Percentiles rank a stretch among this genome's conserved stretches.
Conservation (phyloP, 2,329 filamentous ascomycete species). For the Scedosporium apiospermum region DNA sequence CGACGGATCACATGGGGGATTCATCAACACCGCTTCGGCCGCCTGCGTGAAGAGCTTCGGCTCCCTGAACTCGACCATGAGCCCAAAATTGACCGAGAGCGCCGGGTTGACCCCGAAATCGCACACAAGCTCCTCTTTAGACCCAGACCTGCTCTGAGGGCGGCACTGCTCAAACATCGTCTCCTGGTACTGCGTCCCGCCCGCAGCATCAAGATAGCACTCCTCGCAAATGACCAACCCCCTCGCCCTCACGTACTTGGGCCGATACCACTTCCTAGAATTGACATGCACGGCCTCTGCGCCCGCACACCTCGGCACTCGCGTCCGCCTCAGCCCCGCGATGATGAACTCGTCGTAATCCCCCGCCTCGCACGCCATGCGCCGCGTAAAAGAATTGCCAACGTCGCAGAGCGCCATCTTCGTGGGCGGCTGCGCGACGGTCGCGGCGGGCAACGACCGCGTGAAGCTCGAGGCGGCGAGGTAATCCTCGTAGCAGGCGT, state of each 20-base stretch:
- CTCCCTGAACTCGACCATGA: conserved; percentile 5
- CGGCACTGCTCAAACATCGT: conserved; percentile 4
- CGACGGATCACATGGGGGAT: background rate
- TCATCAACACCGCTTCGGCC: background rate
- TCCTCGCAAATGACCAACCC: background rate
- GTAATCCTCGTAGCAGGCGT: conserved; percentile 5
- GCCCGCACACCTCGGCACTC: background rate
- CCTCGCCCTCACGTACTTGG: background rate
- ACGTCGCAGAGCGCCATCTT: conserved; percentile 6
- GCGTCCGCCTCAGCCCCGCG: background rate
- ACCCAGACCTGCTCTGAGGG: background rate
- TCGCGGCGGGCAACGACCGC: background rate
- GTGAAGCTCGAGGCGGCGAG: conserved; percentile 1
- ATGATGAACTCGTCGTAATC: conserved; percentile 6
- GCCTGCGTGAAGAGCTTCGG: conserved; percentile 1
- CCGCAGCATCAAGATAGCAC: conserved; percentile 4
- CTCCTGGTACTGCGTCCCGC: conserved; percentile 6
- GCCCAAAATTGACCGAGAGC: conserved; percentile 6
- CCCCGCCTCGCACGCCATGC: conserved; percentile 5
- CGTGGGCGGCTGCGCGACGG: conserved; percentile 3
- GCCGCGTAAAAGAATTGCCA: conserved; percentile 1
- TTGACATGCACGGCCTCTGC: background rate
- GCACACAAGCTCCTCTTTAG: background rate
- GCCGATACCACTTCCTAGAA: conserved; percentile 1
- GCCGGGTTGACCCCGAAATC: conserved; percentile 2